These are phyloP conservation scores for Metarhizium brunneum DNA, from an alignment of 2,329 filamentous ascomycete genomes.

Conservation along the genomic window DNA sequence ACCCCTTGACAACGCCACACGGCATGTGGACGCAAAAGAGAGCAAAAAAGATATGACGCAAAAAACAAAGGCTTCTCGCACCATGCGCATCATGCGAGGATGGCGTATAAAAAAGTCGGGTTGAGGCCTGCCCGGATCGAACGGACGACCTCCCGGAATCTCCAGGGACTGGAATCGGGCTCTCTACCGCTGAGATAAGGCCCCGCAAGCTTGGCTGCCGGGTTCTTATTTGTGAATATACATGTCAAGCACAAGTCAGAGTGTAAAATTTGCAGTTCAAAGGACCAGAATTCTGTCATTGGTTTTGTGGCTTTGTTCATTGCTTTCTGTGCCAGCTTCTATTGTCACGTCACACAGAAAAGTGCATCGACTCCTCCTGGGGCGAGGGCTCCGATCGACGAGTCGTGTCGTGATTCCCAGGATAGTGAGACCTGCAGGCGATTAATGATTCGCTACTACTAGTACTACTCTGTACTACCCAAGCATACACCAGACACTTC, in stretches of 20 bases:
- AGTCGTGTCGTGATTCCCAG: too few species aligned
- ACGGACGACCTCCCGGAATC: conserved; percentile 8
- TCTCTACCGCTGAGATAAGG: conserved; percentile 9
- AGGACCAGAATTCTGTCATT: neutral
- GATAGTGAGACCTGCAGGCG: too few species aligned
- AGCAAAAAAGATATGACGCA: neutral
- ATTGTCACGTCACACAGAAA: too few species aligned
- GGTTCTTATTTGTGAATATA: neutral
- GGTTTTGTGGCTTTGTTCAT: neutral
- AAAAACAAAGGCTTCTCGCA: too few species aligned
- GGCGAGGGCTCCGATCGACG: too few species aligned
- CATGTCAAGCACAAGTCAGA: neutral
- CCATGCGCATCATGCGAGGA: too few species aligned
- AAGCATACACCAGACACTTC: too few species aligned
- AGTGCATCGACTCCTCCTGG: too few species aligned
- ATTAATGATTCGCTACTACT: too few species aligned
- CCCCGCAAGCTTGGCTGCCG: neutral
- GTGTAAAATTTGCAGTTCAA: neutral
- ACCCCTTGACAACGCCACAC: too few species aligned
- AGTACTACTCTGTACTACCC: too few species aligned
- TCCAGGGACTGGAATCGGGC: conserved; percentile 6
- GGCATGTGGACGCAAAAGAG: neutral
- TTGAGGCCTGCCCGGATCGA: conserved; percentile 10
- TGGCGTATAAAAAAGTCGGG: neutral
- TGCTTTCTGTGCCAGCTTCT: too few species aligned